Percentiles rank a stretch among this genome's conserved stretches.
Conservation (phyloP, 2,329 filamentous ascomycete genomes). For the Aspergillaceae sp. region DNA sequence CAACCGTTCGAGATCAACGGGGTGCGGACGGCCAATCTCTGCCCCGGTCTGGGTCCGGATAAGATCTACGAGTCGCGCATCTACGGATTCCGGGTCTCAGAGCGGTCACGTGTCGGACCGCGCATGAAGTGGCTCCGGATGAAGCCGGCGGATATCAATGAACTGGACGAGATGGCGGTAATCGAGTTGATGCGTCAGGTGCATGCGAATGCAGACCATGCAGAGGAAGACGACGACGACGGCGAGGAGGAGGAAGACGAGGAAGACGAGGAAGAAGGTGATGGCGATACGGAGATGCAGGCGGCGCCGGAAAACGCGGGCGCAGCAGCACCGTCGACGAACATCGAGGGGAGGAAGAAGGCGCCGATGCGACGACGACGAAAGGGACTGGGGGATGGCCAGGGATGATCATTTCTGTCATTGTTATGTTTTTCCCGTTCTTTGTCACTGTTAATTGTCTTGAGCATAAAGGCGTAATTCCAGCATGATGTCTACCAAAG, state of each 20-base stretch:
- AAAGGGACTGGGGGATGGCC: conserved; percentile 3
- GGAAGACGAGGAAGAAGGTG: conserved; percentile 20
- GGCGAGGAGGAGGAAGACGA: conserved; percentile 29
- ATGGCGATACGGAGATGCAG: conserved; percentile 34
- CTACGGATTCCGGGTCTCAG: conserved; percentile 91
- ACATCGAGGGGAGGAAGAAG: conserved; percentile 34
- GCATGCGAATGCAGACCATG: conserved; percentile 25
- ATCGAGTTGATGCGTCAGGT: conserved; percentile 26
- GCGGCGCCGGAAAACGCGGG: conserved; percentile 2
- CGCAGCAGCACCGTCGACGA: conserved; percentile 7
- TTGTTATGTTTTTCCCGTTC: no score
- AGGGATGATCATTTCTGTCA: background rate
- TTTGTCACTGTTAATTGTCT: background rate
- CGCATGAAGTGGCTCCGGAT: conserved; percentile 94
- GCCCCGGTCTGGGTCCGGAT: conserved; percentile 69
- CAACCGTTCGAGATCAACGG: conserved; percentile 65
- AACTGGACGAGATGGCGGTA: conserved; percentile 63
- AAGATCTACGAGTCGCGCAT: conserved; percentile 92
- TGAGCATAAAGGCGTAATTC: background rate
- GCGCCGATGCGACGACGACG: conserved; percentile 35
- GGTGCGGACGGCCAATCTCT: conserved; percentile 76
- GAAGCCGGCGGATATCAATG: conserved; percentile 68
- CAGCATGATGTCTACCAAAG: background rate
- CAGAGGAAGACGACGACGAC: conserved; percentile 24
- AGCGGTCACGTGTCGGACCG: conserved; percentile 79